These are phyloP conservation scores for Crucibulum cyathiforme DNA, from an alignment of 1,284 basidiomycete genomes.

Conservation along the genomic window DNA sequence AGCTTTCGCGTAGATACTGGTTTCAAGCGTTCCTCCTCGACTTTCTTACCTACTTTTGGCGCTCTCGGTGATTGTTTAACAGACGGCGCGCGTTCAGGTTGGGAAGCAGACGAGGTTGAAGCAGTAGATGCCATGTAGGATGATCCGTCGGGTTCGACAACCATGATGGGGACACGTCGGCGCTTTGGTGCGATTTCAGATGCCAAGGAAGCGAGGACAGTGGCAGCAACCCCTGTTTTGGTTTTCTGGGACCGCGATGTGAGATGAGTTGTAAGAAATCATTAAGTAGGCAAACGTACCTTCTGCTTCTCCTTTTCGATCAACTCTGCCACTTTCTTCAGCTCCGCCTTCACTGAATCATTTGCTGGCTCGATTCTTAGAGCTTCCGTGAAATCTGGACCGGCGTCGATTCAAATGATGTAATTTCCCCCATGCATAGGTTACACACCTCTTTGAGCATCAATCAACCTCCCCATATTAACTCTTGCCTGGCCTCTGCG, in stretches of 20 bases:
- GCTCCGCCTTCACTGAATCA: constrained; percentile 60
- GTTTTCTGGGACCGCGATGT: constrained; percentile 11
- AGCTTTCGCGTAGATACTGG: constrained; percentile 44
- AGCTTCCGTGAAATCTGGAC: constrained; percentile 64
- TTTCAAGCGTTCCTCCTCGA: constrained; percentile 32
- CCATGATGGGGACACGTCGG: constrained; percentile 73
- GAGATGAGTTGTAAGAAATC: constrained; percentile 10
- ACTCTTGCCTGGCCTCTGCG: constrained; percentile 72
- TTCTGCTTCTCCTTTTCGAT: constrained; percentile 41
- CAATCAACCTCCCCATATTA: constrained; percentile 53
- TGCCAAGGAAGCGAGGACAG: constrained; percentile 12
- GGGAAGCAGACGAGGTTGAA: neutral
- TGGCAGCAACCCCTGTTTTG: constrained; percentile 7
- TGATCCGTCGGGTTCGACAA: constrained; percentile 52
- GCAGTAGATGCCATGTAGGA: constrained; percentile 4
- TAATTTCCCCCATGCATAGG: neutral
- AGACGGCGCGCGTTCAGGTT: neutral
- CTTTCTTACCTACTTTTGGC: neutral
- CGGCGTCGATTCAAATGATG: neutral
- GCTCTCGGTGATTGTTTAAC: neutral
- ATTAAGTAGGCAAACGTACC: constrained; percentile 23
- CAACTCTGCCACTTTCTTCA: constrained; percentile 51
- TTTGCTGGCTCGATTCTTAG: constrained; percentile 65
- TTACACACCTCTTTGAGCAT: constrained; percentile 62
- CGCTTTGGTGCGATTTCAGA: constrained; percentile 37